These are phyloP conservation scores for Pontederia crassipes DNA, from an alignment of 176 grass and related monocot genomes.

Conservation along the genomic window DNA sequence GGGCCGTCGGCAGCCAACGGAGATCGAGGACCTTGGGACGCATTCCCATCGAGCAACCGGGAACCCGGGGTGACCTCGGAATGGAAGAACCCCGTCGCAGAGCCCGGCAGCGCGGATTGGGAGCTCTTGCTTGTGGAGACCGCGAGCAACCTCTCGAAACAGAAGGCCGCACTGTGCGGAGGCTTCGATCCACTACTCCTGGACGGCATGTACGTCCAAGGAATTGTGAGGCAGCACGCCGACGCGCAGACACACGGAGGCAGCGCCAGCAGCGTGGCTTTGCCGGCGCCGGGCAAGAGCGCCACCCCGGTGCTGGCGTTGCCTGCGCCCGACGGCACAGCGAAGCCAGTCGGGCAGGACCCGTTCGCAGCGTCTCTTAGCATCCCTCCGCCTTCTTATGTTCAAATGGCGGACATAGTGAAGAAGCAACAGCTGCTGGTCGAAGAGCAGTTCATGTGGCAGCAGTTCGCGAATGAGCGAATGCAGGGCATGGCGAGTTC, in stretches of 20 bases:
- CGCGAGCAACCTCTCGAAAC: slow-evolving; percentile 48
- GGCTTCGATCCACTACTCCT: slow-evolving; percentile 55
- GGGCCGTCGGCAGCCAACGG: slow-evolving; percentile 8
- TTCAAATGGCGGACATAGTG: slow-evolving; percentile 79
- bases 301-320: slow-evolving; percentile 41
- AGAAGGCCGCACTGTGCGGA: slow-evolving; percentile 46
- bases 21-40: slow-evolving; percentile 31
- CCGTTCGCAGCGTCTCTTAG: slow-evolving; percentile 65
- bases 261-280: slow-evolving; percentile 63
- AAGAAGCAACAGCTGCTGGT: slow-evolving; percentile 62
- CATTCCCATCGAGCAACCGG: slow-evolving; percentile 43
- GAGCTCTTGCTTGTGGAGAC: slow-evolving; percentile 67
- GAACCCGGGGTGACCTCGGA: slow-evolving; percentile 29
- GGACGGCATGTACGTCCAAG: slow-evolving; percentile 76
- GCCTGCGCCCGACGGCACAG: slow-evolving; percentile 37
- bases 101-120: slow-evolving; percentile 67
- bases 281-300: slow-evolving; percentile 12
- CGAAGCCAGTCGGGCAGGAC: slow-evolving; percentile 32
- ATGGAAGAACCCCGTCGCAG: slow-evolving; percentile 55
- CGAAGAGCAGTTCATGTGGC: slow-evolving; percentile 76
- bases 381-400: slow-evolving; percentile 57
- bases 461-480: slow-evolving; percentile 40
- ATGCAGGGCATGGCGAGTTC: slow-evolving; percentile 51
- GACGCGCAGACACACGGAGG: slow-evolving; percentile 31
- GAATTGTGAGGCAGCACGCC: slow-evolving; percentile 34